phyloP scores from a whole-genome alignment of 768 basidiomycete species.

The Mycena chlorophos region DNA sequence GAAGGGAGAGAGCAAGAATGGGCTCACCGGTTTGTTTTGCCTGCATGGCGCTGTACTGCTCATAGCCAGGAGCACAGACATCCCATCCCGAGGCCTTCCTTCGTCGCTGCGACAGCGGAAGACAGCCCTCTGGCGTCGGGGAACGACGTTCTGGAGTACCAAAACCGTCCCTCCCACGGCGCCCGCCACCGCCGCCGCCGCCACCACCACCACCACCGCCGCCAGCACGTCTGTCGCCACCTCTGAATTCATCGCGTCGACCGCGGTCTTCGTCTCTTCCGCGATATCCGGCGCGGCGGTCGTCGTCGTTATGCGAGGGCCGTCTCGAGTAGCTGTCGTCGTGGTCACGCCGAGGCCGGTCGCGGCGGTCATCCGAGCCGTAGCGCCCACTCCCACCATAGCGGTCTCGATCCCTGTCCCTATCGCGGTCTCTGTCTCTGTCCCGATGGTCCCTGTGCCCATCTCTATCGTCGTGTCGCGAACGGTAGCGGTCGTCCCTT shows the following conservation, averaged over 20 bases:
- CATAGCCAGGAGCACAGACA: constrained; percentile 92
- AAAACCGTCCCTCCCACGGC: constrained; percentile 53
- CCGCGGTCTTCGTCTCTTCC: constrained; percentile 45
- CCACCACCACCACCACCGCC: constrained; percentile 32
- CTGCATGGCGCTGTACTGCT: constrained; percentile 91
- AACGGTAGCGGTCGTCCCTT: constrained; percentile 65
- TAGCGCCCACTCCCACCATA: constrained; percentile 35
- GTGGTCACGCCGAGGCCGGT: constrained; percentile 45
- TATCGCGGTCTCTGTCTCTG: constrained; percentile 41
- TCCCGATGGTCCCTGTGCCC: constrained; percentile 56
- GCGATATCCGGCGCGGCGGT: constrained; percentile 49
- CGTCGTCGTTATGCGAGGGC: constrained; percentile 45
- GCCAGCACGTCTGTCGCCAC: constrained; percentile 41
- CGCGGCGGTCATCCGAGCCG: constrained; percentile 55
- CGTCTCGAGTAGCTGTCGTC: constrained; percentile 45
- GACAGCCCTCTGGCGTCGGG: constrained; percentile 85
- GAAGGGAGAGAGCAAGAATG: background rate
- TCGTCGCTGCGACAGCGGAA: constrained; percentile 81
- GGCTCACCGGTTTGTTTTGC: constrained; percentile 93
- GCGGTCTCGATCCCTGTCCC: constrained; percentile 41
- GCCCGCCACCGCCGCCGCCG: constrained; percentile 45
- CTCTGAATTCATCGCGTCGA: constrained; percentile 37
- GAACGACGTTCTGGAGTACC: constrained; percentile 80
- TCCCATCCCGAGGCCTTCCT: constrained; percentile 95
- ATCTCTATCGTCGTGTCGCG: constrained; percentile 62